Conservation (phyloP, 495 filamentous ascomycete genomes). For the Xylaria longipes region DNA sequence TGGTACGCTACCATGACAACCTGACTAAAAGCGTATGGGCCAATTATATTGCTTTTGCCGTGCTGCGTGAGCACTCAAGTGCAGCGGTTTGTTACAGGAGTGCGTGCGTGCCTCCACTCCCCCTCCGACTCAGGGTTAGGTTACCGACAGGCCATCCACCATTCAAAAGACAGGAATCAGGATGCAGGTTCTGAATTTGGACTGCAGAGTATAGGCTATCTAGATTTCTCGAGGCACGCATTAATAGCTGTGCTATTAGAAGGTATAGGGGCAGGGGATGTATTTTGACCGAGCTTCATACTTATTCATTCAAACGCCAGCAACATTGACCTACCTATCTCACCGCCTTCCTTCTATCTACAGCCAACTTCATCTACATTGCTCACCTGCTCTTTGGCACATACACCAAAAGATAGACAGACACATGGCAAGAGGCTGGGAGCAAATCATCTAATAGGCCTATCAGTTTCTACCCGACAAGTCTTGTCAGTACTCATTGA, state of each 20-base stretch:
- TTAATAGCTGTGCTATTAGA: not conserved
- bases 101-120: slow-evolving; percentile 20
- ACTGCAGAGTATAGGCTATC: not conserved
- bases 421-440: slow-evolving; percentile 11
- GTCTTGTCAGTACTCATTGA: not conserved
- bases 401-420: not conserved
- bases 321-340: not conserved
- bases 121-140: not conserved
- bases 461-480: slow-evolving; percentile 5
- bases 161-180: slow-evolving; percentile 7
- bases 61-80: slow-evolving; percentile 18
- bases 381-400: slow-evolving; percentile 4
- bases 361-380: not conserved
- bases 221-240: not conserved
- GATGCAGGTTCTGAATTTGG: not conserved
- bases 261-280: not conserved
- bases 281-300: not conserved
- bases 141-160: not conserved
- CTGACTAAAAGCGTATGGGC: slow-evolving; percentile 1
- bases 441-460: not conserved
- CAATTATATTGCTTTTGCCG: slow-evolving; percentile 1
- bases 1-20: slow-evolving; percentile 45
- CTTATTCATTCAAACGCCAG: slow-evolving; percentile 7
- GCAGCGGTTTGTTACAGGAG: slow-evolving; percentile 15
- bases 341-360: not conserved